Conservation (phyloP, 1,284 basidiomycete genomes). For the Bondarzewia mesenterica region DNA sequence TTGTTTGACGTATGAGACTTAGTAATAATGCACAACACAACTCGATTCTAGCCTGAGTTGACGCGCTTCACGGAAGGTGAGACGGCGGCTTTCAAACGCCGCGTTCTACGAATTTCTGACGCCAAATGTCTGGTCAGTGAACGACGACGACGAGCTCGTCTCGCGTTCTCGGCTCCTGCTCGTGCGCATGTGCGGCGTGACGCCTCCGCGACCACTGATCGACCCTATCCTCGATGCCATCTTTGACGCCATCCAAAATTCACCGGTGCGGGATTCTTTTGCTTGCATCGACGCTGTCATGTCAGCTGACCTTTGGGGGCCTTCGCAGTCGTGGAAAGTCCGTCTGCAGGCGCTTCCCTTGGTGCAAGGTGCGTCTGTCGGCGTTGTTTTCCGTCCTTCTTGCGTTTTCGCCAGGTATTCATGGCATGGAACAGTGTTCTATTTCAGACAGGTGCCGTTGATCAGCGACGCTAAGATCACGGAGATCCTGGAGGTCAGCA, state of each 20-base stretch:
- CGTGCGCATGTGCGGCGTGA: constrained; percentile 69
- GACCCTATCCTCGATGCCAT: constrained; percentile 54
- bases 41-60: constrained; percentile 46
- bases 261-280: constrained; percentile 39
- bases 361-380: constrained; percentile 47
- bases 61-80: constrained; percentile 65
- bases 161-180: constrained; percentile 50
- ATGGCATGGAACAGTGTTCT: constrained; percentile 42
- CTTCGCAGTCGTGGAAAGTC: constrained; percentile 65
- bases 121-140: constrained; percentile 34
- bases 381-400: not conserved
- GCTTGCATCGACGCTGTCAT: not conserved
- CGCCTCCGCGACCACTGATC: constrained; percentile 50
- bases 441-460: constrained; percentile 64
- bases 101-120: not conserved
- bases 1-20: no score
- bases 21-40: no score
- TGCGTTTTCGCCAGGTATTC: no score
- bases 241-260: constrained; percentile 58
- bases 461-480: constrained; percentile 56
- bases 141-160: constrained; percentile 64
- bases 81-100: constrained; percentile 6
- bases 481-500: constrained; percentile 65
- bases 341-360: constrained; percentile 66
- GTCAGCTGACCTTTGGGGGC: not conserved